phyloP scores from a whole-genome alignment of 1,284 basidiomycete species.

The Ceratobasidium sp. region DNA sequence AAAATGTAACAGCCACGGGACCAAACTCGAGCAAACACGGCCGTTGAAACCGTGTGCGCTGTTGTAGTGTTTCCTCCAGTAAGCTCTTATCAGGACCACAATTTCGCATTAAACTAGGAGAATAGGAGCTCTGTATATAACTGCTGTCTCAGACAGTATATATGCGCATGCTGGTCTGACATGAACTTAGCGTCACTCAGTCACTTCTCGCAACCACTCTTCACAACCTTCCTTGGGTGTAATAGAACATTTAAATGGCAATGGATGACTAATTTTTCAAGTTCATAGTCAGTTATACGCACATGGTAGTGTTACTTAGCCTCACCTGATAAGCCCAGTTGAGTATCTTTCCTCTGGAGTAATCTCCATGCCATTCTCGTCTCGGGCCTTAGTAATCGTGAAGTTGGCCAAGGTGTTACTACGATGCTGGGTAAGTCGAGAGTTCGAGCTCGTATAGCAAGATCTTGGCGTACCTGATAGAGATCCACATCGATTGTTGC shows the following conservation, averaged over 20 bases:
- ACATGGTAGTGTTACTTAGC: background rate
- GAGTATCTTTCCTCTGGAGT: conserved; percentile 19
- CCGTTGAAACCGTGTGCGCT: too few relatives aligned
- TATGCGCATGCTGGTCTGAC: too few relatives aligned
- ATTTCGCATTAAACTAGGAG: too few relatives aligned
- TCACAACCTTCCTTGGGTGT: background rate
- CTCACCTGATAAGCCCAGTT: conserved; percentile 21
- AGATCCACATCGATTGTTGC: conserved; percentile 15
- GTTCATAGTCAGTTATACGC: background rate
- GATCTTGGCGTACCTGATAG: too few relatives aligned
- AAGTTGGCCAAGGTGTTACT: conserved; percentile 29
- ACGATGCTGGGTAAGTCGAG: background rate
- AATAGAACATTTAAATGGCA: conserved; percentile 14
- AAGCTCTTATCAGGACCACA: too few relatives aligned
- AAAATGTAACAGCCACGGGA: background rate
- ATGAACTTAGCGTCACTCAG: too few relatives aligned
- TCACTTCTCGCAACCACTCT: background rate
- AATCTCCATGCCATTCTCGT: conserved; percentile 28
- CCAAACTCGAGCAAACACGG: background rate
- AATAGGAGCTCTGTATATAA: too few relatives aligned
- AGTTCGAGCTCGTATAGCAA: too few relatives aligned
- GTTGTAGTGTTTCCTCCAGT: too few relatives aligned
- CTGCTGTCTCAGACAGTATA: too few relatives aligned
- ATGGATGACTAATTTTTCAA: conserved; percentile 5
- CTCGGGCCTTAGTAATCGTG: conserved; percentile 18